Conservation (phyloP, 371 early-diverging fungal genomes). For the Mortierella sp. region DNA sequence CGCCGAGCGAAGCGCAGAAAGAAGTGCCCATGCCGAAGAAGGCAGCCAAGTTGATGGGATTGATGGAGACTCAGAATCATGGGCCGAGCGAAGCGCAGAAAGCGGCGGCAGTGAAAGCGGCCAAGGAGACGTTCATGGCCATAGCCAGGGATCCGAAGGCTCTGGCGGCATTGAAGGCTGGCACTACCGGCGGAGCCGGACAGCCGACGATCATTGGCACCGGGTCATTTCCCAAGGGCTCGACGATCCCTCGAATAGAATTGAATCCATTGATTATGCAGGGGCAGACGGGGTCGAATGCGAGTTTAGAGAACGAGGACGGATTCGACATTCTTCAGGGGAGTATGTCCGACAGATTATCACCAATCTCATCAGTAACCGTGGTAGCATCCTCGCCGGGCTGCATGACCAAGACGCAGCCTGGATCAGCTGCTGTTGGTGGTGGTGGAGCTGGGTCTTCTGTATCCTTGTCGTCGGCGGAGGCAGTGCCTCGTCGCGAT, state of each 20-base stretch:
- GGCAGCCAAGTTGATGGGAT: not conserved
- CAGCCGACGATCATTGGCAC: conserved; percentile 31
- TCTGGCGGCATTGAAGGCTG: conserved; percentile 22
- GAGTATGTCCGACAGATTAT: conserved; percentile 40
- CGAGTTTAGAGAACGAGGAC: conserved; percentile 10
- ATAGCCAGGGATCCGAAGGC: conserved; percentile 35
- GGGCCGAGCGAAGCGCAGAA: conserved; percentile 47
- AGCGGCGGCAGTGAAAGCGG: conserved; percentile 30
- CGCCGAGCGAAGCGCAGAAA: conserved; percentile 37
- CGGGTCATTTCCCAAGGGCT: conserved; percentile 22
- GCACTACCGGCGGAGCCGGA: conserved; percentile 1
- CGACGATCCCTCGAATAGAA: conserved; percentile 17
- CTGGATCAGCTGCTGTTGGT: conserved; percentile 39
- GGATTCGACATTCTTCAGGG: conserved; percentile 24
- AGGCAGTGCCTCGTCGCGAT: conserved; percentile 8
- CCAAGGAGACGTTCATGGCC: conserved; percentile 34
- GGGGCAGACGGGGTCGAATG: too few species aligned
- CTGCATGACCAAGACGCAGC: conserved; percentile 11
- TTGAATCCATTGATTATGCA: too few species aligned
- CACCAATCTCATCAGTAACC: conserved; percentile 11
- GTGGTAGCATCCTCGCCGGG: conserved; percentile 8
- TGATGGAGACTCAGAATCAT: conserved; percentile 5
- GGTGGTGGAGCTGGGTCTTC: conserved; percentile 48
- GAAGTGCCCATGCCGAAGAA: conserved; percentile 11
- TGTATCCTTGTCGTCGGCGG: conserved; percentile 19